Conservation (phyloP, 805 yeast species). For the Cyberlindnera mycetangii region DNA sequence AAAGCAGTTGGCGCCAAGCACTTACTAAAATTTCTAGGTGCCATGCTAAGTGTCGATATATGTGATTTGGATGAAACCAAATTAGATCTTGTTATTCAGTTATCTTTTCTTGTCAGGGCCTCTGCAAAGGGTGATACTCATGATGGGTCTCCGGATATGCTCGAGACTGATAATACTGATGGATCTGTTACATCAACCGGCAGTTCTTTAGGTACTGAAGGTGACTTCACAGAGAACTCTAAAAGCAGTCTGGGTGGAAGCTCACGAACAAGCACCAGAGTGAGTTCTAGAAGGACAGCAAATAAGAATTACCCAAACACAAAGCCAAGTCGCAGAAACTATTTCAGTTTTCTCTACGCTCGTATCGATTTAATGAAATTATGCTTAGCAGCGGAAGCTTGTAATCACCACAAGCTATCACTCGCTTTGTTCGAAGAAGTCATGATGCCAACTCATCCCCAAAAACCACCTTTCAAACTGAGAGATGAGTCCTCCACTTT, state of each 20-base stretch:
- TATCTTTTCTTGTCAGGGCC: constrained; percentile 29
- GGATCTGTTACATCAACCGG: background rate
- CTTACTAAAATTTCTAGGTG: constrained; percentile 6
- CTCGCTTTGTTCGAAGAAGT: constrained; percentile 35
- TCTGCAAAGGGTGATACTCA: constrained; percentile 16
- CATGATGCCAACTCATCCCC: constrained; percentile 7
- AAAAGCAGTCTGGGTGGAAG: background rate
- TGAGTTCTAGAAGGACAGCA: background rate
- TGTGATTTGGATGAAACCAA: constrained; percentile 7
- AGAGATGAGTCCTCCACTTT: constrained; percentile 18
- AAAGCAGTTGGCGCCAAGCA: constrained; percentile 18
- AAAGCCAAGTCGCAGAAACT: background rate
- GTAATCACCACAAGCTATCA: constrained; percentile 31
- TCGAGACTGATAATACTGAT: background rate
- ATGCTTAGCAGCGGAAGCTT: constrained; percentile 25
- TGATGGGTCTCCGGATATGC: constrained; percentile 3
- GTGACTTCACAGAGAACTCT: background rate
- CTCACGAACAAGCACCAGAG: background rate
- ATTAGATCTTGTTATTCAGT: constrained; percentile 17
- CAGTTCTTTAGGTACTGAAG: background rate
- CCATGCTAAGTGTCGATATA: background rate
- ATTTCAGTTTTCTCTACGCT: constrained; percentile 3
- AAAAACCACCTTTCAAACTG: background rate
- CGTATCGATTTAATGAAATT: constrained; percentile 21
- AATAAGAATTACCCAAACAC: background rate